phyloP scores from a whole-genome alignment of 352 stramenopile genomes.

The Phytopythium mirpurense region DNA sequence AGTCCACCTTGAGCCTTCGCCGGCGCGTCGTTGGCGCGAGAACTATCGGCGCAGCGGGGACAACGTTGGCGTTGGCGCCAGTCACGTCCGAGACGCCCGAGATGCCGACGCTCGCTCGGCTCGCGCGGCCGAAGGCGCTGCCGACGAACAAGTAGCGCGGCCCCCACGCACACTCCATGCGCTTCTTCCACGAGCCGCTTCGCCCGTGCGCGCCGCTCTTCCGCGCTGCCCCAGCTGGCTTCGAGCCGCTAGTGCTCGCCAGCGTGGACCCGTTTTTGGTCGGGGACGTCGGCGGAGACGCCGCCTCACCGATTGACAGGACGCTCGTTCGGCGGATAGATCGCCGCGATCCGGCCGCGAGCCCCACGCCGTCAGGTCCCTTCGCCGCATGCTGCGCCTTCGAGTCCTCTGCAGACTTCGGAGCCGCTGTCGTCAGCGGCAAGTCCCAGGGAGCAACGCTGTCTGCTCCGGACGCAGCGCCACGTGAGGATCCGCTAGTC shows the following conservation, averaged over 20 bases:
- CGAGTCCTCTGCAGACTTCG: neutral
- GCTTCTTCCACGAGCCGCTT: constrained; percentile 48
- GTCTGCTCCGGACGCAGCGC: constrained; percentile 21
- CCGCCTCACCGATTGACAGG: neutral
- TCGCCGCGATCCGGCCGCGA: neutral
- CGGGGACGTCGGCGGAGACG: neutral
- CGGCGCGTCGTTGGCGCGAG: neutral
- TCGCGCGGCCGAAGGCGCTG: constrained; percentile 2
- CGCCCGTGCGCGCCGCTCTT: neutral
- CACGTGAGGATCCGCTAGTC: constrained; percentile 14
- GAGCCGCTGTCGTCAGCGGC: constrained; percentile 33
- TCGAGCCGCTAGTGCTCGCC: neutral
- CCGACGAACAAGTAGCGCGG: constrained; percentile 45
- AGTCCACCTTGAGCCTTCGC: neutral
- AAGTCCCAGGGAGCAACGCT: constrained; percentile 72
- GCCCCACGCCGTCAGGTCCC: too few relatives aligned
- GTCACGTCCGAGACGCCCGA: neutral
- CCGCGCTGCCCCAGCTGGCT: neutral
- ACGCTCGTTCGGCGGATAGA: constrained; percentile 2
- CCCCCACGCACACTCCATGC: constrained; percentile 50
- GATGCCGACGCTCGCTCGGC: neutral
- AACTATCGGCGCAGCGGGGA: neutral
- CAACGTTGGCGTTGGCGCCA: neutral
- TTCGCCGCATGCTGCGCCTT: neutral
- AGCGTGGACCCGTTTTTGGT: neutral